Conservation (phyloP, 2,329 filamentous ascomycete species). For the Cytospora leucostoma region DNA sequence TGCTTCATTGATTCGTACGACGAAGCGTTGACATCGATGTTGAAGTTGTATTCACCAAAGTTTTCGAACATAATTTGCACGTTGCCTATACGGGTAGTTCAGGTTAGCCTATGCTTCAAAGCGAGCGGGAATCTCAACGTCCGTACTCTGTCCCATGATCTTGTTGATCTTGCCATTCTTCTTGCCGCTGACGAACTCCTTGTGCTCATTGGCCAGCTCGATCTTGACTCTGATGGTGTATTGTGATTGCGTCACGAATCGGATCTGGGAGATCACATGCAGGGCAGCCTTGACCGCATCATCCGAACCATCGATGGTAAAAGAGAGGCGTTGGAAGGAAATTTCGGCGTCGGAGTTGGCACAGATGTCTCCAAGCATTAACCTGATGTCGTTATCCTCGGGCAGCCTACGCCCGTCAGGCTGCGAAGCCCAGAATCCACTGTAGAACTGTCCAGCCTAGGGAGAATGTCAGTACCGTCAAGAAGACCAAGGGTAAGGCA, state of each 20-base stretch:
- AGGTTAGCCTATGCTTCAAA: constrained; percentile 30
- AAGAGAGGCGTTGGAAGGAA: constrained; percentile 90
- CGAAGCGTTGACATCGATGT: constrained; percentile 93
- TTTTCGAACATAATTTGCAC: constrained; percentile 99
- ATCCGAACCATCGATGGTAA: constrained; percentile 92
- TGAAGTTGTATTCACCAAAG: constrained; percentile 99
- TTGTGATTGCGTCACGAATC: constrained; percentile 81
- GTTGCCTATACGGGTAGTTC: constrained; percentile 58
- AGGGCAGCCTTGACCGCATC: constrained; percentile 96
- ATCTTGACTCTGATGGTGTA: constrained; percentile 98
- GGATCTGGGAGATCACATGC: constrained; percentile 87
- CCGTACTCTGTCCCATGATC: constrained; percentile 94
- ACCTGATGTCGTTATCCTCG: constrained; percentile 72
- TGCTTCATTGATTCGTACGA: constrained; percentile 94
- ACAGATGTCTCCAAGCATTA: constrained; percentile 94
- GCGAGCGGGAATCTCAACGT: constrained; percentile 16
- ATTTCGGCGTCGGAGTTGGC: constrained; percentile 95
- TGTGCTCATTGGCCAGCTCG: constrained; percentile 98
- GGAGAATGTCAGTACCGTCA: constrained; percentile 31
- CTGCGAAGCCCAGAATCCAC: constrained; percentile 91
- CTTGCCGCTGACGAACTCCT: constrained; percentile 98
- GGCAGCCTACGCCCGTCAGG: constrained; percentile 65
- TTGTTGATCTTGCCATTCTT: constrained; percentile 99
- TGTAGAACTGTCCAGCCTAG: constrained; percentile 95
- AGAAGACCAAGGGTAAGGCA: constrained; percentile 13